Base-by-base conservation (phyloP, 2,329 filamentous ascomycete genomes). In the Calonectria henricotiae region DNA sequence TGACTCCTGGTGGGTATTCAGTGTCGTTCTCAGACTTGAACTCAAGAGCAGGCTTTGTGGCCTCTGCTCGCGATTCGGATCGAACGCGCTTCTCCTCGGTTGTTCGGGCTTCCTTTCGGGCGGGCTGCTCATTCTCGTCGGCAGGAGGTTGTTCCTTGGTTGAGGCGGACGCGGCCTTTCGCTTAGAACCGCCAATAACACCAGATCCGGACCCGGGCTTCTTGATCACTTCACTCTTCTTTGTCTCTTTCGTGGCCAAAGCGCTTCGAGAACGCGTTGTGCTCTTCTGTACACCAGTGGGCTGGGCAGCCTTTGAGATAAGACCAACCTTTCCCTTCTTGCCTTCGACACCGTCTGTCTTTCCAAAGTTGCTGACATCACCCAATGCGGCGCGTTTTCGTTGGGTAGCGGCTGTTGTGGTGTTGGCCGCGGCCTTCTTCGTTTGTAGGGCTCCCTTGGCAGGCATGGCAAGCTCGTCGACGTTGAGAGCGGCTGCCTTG, bases 301-400 rank as follows among this genome's bases (percentile, higher is more conserved):
- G 91, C 80, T 95, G 92, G 64, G 92, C 89, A 68, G 92, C 90
- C 85, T 98, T 98, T 58, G 94, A 94, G 46, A 94, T 89, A 32
- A 95, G 86, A 67, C 91, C 91, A 68, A 85, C 85, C 84, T 95
- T 93, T 80, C 86, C 84, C 87, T 97, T 98, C 88, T 97, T 97
- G 75, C 88, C 90, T 67, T 94, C 93, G 72, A 87, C 85, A 6
- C 83, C 87, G 65, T 94, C 93, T 58, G 89, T 88, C 83, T 98
- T 98, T 78, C 91, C 91, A 73, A 97, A 93, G 85, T 99, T 99
- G 89, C 95, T 98, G 77, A 98, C 93, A 86, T 99, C 96, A 69
- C 94, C 95, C 43, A 99, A 89, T 60, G 94, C 95, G 77, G 93
- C 90, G 80, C 96, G 94, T 86, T 93, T 96, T 80, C 93, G 89